A percentile compares a stretch with the other conserved stretches of the same genome.
These are phyloP conservation scores for Exophiala viscosa DNA, from an alignment of 2,329 filamentous ascomycete species.

Conservation along the genomic window DNA sequence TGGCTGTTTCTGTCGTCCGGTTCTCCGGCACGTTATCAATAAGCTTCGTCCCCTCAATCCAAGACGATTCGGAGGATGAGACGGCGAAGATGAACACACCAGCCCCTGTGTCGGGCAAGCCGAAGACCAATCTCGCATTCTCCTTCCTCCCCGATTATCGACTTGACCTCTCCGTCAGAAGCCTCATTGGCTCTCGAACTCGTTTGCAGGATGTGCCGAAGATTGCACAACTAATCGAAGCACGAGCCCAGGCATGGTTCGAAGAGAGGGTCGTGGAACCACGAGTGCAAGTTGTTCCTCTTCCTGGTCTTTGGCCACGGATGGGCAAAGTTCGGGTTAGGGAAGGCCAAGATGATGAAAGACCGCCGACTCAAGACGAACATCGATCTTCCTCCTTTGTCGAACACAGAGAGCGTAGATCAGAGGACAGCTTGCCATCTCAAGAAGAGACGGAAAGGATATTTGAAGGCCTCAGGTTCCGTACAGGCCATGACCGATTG, in stretches of 20 bases:
- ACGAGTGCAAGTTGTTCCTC: slow-evolving; percentile 61
- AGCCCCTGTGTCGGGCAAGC: slow-evolving; percentile 49
- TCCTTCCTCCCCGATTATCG: slow-evolving; percentile 70
- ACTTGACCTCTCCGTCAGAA: slow-evolving; percentile 62
- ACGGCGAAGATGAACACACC: slow-evolving; percentile 19
- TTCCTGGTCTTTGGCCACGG: slow-evolving; percentile 60
- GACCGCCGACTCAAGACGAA: slow-evolving; percentile 23
- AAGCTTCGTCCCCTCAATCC: slow-evolving; percentile 74
- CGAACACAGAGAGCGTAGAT: slow-evolving; percentile 10
- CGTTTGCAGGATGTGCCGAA: slow-evolving; percentile 64
- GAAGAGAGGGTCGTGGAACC: slow-evolving; percentile 64
- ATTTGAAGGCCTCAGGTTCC: slow-evolving; percentile 21
- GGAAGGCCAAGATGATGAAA: slow-evolving; percentile 35
- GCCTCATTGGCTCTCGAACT: slow-evolving; percentile 60
- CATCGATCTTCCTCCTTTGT: slow-evolving; percentile 16
- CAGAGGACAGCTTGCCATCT: slow-evolving; percentile 28
- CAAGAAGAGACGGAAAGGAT: slow-evolving; percentile 28
- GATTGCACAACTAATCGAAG: slow-evolving; percentile 63
- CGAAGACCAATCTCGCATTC: slow-evolving; percentile 83
- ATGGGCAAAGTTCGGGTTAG: slow-evolving; percentile 49
- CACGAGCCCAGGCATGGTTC: slow-evolving; percentile 63
- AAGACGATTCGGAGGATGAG: slow-evolving; percentile 32
- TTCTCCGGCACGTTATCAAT: slow-evolving; percentile 94
- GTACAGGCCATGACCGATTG: slow-evolving; percentile 14
- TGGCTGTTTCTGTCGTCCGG: slow-evolving; percentile 85